A percentile compares a stretch with the other conserved stretches of the same genome.
Evolutionary conservation across 495 filamentous ascomycete genomes (phyloP).

Genomic region (Penicillium ucsense): DNA sequence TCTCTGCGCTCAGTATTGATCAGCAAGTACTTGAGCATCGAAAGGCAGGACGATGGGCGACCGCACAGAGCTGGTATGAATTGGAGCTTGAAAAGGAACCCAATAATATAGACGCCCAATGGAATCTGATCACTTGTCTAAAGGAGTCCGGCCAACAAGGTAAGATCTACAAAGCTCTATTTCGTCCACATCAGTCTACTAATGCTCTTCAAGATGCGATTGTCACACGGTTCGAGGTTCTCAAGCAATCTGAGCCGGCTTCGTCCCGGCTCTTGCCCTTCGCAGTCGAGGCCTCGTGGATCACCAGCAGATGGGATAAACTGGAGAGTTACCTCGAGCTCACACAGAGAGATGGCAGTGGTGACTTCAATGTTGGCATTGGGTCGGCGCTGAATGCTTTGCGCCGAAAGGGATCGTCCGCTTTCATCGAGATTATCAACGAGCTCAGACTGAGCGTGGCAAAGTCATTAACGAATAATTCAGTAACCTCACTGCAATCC

Average conservation of each 20-base stretch:
- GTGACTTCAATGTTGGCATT: slow-evolving; percentile 75
- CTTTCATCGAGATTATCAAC: slow-evolving; percentile 51
- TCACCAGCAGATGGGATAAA: slow-evolving; percentile 69
- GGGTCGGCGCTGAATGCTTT: slow-evolving; percentile 62
- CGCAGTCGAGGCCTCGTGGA: slow-evolving; percentile 85
- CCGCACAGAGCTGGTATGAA: slow-evolving; percentile 97
- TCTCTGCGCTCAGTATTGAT: slow-evolving; percentile 73
- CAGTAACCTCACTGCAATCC: slow-evolving; percentile 67
- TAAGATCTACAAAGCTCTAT: slow-evolving; percentile 24
- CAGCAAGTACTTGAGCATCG: slow-evolving; percentile 87
- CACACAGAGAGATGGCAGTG: slow-evolving; percentile 39
- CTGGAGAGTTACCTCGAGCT: slow-evolving; percentile 58
- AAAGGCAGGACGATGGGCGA: slow-evolving; percentile 94
- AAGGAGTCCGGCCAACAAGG: slow-evolving; percentile 89
- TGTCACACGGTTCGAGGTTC: slow-evolving; percentile 71
- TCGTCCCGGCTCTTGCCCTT: slow-evolving; percentile 60
- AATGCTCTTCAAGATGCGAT: slow-evolving; percentile 54
- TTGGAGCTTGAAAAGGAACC: slow-evolving; percentile 71
- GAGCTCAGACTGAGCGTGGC: slow-evolving; percentile 60
- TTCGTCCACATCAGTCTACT: slow-evolving; percentile 4
- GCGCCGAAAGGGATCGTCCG: slow-evolving; percentile 38
- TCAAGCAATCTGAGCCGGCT: slow-evolving; percentile 44
- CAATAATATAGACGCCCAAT: slow-evolving; percentile 63
- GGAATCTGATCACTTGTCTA: slow-evolving; percentile 77
- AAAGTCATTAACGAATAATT: slow-evolving; percentile 59